A percentile compares a stretch with the other conserved stretches of the same genome.
These are phyloP conservation scores for Torulaspora pretoriensis DNA, from an alignment of 1,139 yeast species.

Conservation along the genomic window DNA sequence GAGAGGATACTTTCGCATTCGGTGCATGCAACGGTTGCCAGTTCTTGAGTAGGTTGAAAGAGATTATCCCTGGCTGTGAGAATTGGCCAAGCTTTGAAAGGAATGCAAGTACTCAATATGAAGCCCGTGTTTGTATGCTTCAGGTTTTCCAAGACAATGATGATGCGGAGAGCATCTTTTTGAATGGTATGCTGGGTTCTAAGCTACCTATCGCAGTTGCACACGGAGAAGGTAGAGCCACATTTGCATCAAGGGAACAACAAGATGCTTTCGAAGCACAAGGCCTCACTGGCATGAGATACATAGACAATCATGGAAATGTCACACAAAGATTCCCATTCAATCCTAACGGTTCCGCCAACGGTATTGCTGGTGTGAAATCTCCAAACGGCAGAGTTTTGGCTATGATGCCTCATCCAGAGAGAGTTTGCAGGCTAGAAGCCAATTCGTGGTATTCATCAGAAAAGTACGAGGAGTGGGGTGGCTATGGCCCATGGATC, in stretches of 20 bases:
- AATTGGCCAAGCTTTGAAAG: constrained; percentile 97
- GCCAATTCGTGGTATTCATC: constrained; percentile 88
- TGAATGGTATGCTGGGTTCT: constrained; percentile 88
- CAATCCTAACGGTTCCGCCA: constrained; percentile 95
- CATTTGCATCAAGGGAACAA: constrained; percentile 46
- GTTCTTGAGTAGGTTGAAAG: constrained; percentile 82
- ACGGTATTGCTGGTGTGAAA: constrained; percentile 88
- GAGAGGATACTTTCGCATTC: constrained; percentile 92
- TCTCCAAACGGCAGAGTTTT: constrained; percentile 91
- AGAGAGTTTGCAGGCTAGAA: constrained; percentile 84
- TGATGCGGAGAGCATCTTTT: constrained; percentile 61
- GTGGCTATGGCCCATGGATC: constrained; percentile 91
- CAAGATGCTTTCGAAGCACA: constrained; percentile 47
- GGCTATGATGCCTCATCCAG: constrained; percentile 99
- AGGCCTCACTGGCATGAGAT: constrained; percentile 63
- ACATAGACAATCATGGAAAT: constrained; percentile 86
- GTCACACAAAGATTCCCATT: constrained; percentile 80
- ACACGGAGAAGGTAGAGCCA: constrained; percentile 97
- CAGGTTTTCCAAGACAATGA: constrained; percentile 53
- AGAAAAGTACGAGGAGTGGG: constrained; percentile 59
- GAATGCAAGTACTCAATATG: constrained; percentile 90
- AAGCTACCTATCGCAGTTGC: constrained; percentile 95
- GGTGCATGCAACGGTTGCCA: constrained; percentile 99
- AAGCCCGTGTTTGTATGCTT: constrained; percentile 90
- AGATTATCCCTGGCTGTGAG: constrained; percentile 90